Conservation (phyloP, 371 early-diverging fungal species). For the Smittium culicis region DNA sequence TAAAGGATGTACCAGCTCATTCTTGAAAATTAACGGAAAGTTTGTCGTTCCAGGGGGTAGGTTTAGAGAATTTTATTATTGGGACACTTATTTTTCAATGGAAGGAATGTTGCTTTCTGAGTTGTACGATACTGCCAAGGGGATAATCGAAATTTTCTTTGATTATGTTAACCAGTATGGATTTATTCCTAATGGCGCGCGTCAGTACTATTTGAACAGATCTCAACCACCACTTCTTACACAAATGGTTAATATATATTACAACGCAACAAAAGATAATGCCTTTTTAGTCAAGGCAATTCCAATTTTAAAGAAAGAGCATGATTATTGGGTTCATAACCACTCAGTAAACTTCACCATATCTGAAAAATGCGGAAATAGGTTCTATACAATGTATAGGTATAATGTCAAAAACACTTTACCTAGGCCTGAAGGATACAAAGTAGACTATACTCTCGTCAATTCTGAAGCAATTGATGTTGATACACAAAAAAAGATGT, state of each 20-base stretch:
- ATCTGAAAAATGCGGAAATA: background rate
- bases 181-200: constrained; percentile 76
- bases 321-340: constrained; percentile 49
- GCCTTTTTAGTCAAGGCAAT: constrained; percentile 36
- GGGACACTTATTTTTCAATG: constrained; percentile 77
- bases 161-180: constrained; percentile 49
- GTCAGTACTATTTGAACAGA: constrained; percentile 73
- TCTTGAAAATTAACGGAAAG: constrained; percentile 38
- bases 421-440: constrained; percentile 71
- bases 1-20: constrained; percentile 39
- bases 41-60: constrained; percentile 86
- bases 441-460: constrained; percentile 41
- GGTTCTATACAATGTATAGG: constrained; percentile 31
- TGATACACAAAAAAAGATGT: constrained; percentile 30
- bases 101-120: constrained; percentile 60
- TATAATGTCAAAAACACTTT: constrained; percentile 39
- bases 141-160: constrained; percentile 38
- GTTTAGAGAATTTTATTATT: constrained; percentile 82
- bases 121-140: constrained; percentile 38
- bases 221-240: constrained; percentile 75
- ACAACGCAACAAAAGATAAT: constrained; percentile 38
- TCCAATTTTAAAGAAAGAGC: constrained; percentile 49
- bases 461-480: constrained; percentile 23
- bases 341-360: constrained; percentile 32
- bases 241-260: constrained; percentile 54